A percentile compares a stretch with the other conserved stretches of the same genome.
Conservation (phyloP, 129 eudicot genomes). For the Arctium minus region DNA sequence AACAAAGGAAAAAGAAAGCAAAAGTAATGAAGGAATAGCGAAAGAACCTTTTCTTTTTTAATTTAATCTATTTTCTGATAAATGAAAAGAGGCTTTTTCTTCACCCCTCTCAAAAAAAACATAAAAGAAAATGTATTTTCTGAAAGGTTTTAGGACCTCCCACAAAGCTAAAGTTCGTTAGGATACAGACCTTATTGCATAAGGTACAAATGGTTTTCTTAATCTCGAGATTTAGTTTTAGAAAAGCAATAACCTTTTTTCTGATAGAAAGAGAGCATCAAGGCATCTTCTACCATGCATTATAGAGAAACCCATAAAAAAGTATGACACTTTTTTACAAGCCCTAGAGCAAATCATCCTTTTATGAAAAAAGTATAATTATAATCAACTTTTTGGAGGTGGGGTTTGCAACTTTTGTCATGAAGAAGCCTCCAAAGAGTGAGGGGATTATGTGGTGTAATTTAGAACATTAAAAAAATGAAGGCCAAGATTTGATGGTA, state of each 20-base stretch:
- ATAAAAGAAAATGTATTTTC: not conserved
- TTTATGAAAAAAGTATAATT: constrained; percentile 39
- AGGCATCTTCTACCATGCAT: constrained; percentile 35
- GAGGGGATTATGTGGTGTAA: constrained; percentile 26
- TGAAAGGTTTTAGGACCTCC: not conserved
- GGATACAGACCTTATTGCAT: not conserved
- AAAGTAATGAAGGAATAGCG: constrained; percentile 11
- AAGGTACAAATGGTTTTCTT: not conserved
- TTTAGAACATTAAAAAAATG: constrained; percentile 10
- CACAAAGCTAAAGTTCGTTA: not conserved
- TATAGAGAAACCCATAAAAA: constrained; percentile 26
- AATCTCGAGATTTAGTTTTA: constrained; percentile 16
- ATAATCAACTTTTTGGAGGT: constrained; percentile 30
- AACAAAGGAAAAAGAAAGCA: constrained; percentile 14
- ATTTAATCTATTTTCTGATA: constrained; percentile 12
- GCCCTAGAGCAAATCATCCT: constrained; percentile 37
- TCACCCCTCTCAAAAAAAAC: constrained; percentile 13
- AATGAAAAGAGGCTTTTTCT: constrained; percentile 24
- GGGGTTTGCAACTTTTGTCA: constrained; percentile 34
- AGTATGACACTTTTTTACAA: constrained; percentile 37
- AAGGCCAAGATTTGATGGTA: constrained; percentile 25
- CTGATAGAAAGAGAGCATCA: constrained; percentile 37
- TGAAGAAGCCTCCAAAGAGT: constrained; percentile 41
- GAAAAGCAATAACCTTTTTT: constrained; percentile 18
- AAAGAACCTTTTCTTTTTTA: constrained; percentile 5